phyloP scores from a whole-genome alignment of 2,329 filamentous ascomycete species.

The Aspergillus pseudoviridinutans region DNA sequence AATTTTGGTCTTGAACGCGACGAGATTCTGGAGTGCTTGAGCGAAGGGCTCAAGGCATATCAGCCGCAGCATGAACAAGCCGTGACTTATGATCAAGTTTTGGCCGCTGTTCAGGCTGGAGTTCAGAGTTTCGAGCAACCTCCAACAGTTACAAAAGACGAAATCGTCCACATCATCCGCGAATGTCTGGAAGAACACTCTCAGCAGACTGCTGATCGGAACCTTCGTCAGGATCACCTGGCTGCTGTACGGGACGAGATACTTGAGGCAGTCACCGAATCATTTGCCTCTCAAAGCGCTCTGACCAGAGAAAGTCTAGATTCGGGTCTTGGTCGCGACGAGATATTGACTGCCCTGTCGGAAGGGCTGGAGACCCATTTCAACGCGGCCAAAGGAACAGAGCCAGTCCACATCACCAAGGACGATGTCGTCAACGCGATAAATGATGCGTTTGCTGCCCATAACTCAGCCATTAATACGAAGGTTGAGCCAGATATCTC shows the following conservation, averaged over 20 bases:
- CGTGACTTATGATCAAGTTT: slow-evolving; percentile 78
- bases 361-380: slow-evolving; percentile 51
- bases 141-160: slow-evolving; percentile 69
- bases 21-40: slow-evolving; percentile 80
- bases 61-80: slow-evolving; percentile 50
- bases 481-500: slow-evolving; percentile 43
- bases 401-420: slow-evolving; percentile 28
- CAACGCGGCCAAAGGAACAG: slow-evolving; percentile 53
- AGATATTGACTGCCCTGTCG: slow-evolving; percentile 58
- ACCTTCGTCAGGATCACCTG: slow-evolving; percentile 25
- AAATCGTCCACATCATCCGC: slow-evolving; percentile 76
- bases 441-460: slow-evolving; percentile 30
- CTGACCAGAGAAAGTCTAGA: slow-evolving; percentile 29
- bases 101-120: slow-evolving; percentile 79
- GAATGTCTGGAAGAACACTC: slow-evolving; percentile 65
- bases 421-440: slow-evolving; percentile 28
- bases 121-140: slow-evolving; percentile 75
- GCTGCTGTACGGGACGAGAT: slow-evolving; percentile 30
- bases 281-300: slow-evolving; percentile 29
- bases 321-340: slow-evolving; percentile 48
- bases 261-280: slow-evolving; percentile 25
- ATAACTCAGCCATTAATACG: slow-evolving; percentile 28
- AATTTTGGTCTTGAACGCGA: slow-evolving; percentile 87
- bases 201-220: slow-evolving; percentile 9
- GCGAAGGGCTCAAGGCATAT: slow-evolving; percentile 79